phyloP scores from a whole-genome alignment of 2,329 filamentous ascomycete genomes.

The Alternaria ventricosa region DNA sequence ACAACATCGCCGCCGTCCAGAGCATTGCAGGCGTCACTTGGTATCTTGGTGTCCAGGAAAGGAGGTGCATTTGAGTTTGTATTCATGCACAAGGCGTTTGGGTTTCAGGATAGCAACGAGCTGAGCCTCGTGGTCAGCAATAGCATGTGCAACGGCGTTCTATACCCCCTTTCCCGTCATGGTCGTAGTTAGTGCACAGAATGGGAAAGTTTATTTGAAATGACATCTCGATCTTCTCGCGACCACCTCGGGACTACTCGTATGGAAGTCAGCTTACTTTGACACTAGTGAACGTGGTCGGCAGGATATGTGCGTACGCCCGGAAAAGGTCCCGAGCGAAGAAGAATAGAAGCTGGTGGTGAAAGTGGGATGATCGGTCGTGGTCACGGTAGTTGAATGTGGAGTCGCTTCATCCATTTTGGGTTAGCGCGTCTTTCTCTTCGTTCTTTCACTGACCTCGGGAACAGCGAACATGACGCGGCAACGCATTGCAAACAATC shows the following conservation, averaged over 20 bases:
- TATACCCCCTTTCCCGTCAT: background rate
- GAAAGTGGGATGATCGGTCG: background rate
- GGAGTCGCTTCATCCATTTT: background rate
- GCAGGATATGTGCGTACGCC: background rate
- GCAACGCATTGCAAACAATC: background rate
- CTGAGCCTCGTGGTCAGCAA: background rate
- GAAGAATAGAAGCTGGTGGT: background rate
- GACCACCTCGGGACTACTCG: background rate
- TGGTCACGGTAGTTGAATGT: background rate
- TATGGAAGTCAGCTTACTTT: background rate
- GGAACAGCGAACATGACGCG: background rate
- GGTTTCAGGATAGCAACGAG: background rate
- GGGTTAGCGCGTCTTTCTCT: background rate
- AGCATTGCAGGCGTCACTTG: background rate
- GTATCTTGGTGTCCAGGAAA: background rate
- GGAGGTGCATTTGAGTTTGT: background rate
- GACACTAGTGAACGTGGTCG: background rate
- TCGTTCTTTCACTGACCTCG: background rate
- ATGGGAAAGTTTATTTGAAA: background rate
- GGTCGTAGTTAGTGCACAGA: background rate
- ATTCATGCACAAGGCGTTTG: background rate
- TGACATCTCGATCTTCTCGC: background rate
- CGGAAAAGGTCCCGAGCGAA: background rate
- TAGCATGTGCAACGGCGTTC: background rate
- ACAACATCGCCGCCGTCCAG: background rate